Evolutionary conservation across 192 early-diverging fungal genomes (phyloP).

Genomic region (Coemansia sp.): DNA sequence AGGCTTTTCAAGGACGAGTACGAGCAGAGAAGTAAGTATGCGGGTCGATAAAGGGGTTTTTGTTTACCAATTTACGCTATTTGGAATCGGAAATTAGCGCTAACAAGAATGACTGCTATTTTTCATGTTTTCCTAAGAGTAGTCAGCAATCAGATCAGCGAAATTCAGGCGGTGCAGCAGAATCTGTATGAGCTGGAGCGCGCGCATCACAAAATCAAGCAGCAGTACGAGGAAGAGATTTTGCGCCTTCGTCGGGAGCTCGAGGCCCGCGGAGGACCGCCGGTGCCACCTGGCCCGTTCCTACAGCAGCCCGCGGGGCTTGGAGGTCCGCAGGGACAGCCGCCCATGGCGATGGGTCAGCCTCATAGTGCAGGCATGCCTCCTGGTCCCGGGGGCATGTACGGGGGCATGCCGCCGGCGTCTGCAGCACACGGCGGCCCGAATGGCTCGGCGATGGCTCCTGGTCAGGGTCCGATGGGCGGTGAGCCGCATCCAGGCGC

Average conservation of each 20-base stretch:
- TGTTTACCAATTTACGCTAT: too few species aligned
- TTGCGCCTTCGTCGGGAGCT: constrained; percentile 75
- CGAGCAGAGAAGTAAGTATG: constrained; percentile 76
- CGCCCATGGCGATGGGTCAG: constrained; percentile 41
- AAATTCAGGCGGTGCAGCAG: constrained; percentile 77
- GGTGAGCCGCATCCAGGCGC: constrained; percentile 40
- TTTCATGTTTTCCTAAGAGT: constrained; percentile 13
- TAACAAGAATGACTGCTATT: too few species aligned
- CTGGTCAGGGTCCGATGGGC: constrained; percentile 28
- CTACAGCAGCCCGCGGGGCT: constrained; percentile 60
- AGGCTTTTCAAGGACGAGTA: constrained; percentile 82
- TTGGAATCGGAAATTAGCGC: too few species aligned
- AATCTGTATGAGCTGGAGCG: constrained; percentile 77
- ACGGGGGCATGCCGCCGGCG: constrained; percentile 43
- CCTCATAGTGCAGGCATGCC: constrained; percentile 35
- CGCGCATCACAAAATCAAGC: constrained; percentile 71
- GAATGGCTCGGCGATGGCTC: constrained; percentile 39
- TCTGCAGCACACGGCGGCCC: constrained; percentile 38
- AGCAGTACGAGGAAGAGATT: constrained; percentile 89
- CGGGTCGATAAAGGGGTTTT: neutral
- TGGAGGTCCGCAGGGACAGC: constrained; percentile 61
- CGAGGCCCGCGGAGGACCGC: constrained; percentile 63
- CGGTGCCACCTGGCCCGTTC: constrained; percentile 50
- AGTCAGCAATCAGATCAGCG: constrained; percentile 75
- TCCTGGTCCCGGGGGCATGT: constrained; percentile 38